phyloP scores from a whole-genome alignment of 768 basidiomycete species.

The Dioszegia hungarica region DNA sequence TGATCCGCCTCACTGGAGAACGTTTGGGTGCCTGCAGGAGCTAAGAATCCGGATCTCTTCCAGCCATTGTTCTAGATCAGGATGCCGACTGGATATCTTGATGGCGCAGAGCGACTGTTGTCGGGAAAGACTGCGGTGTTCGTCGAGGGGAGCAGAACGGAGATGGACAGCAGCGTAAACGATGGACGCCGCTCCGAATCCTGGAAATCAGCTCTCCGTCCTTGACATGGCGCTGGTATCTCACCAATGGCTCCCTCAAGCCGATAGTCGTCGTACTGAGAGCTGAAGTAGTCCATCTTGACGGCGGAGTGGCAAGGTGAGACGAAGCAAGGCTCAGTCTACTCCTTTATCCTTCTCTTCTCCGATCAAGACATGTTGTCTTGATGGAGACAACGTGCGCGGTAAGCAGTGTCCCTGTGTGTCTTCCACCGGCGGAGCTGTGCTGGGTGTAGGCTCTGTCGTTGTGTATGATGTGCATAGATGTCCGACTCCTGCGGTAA shows the following conservation, averaged over 20 bases:
- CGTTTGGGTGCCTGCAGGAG: constrained; percentile 58
- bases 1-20: constrained; percentile 52
- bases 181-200: constrained; percentile 86
- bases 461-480: not conserved
- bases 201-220: constrained; percentile 47
- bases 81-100: constrained; percentile 50
- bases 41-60: constrained; percentile 30
- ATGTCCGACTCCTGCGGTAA: no score
- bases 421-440: no score
- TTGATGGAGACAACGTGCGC: not conserved
- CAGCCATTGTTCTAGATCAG: constrained; percentile 58
- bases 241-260: constrained; percentile 5
- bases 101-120: constrained; percentile 30
- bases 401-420: not conserved
- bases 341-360: not conserved
- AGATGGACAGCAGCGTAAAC: constrained; percentile 74
- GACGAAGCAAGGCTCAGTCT: not conserved
- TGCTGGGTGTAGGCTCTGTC: not conserved
- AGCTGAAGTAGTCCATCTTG: not conserved
- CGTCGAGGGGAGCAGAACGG: constrained; percentile 41
- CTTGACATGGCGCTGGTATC: not conserved
- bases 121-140: not conserved
- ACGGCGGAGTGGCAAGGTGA: not conserved
- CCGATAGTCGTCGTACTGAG: constrained; percentile 2
- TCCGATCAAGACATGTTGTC: no score